Base-by-base conservation (phyloP, 805 yeast species). In the Monosporozyma aquatica region DNA sequence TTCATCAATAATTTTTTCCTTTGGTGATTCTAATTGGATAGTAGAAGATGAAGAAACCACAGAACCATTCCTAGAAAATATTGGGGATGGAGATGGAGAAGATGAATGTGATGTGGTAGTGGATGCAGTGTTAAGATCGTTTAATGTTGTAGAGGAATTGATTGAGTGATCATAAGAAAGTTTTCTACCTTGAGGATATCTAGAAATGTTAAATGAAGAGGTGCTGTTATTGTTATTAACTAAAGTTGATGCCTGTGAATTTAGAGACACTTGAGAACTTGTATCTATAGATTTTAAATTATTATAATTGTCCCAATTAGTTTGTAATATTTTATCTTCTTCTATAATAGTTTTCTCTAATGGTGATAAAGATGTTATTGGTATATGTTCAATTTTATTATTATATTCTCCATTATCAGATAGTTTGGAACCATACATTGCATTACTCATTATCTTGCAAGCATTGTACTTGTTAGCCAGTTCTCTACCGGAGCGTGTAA, bases 181-280 rank as follows among this genome's bases (percentile, higher is more conserved):
- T 23, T 38, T 38, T 40, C 43, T 40, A 14, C 30, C 14, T 9
- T 3, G 9, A 9, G 39, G 39, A 21, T 21, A 17, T 26, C 17
- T 37, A n/a, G 30, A 23, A 18, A 18, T 10, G 9, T 28, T 22
- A 17, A 14, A 9, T 33, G 32, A 11, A 26, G 20, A 13, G 30
- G 14, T 25, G 13, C 37, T 15, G 13, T 38, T 21, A n/a, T 40
- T 21, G 4, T 25, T 43, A 26, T 45, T 46, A 10, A 50, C 51
- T 41, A 53, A 43, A 32, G 57, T 53, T 13, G 37, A 43, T 15
- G 54, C 43, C 20, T 53, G 55, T 2, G 55, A 53, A 28, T 43
- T 43, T 25, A 52, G 42, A 1, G 55, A 51, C 13, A 38, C 13
- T 27, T 43, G 47, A 2, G 56, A 52, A 13, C 42, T 46, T 6